These are phyloP conservation scores for Tylopilus plumbeoviolaceoides DNA, from an alignment of 768 basidiomycete genomes.

Conservation along the genomic window DNA sequence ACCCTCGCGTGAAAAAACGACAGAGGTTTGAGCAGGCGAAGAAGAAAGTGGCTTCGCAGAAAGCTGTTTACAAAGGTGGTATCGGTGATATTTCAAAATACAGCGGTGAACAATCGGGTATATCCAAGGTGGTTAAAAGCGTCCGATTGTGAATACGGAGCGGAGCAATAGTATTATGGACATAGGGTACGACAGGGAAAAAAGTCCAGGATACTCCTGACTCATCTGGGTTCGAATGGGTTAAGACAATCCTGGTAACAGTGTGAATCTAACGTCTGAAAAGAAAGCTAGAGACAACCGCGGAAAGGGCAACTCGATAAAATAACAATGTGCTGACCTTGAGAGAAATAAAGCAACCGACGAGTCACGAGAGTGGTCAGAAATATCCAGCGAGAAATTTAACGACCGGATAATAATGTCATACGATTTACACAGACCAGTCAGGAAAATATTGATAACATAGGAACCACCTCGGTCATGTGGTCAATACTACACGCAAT, in stretches of 20 bases:
- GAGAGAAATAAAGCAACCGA: neutral
- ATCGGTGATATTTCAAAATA: slow-evolving; percentile 69
- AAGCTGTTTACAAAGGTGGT: slow-evolving; percentile 91
- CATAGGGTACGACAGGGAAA: slow-evolving; percentile 9
- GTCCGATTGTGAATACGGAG: slow-evolving; percentile 50
- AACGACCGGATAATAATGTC: slow-evolving; percentile 22
- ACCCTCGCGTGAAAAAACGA: slow-evolving; percentile 97
- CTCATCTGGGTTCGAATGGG: slow-evolving; percentile 12
- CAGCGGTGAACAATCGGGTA: slow-evolving; percentile 90
- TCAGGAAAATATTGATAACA: slow-evolving; percentile 23
- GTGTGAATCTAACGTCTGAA: slow-evolving; percentile 13
- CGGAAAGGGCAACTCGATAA: slow-evolving; percentile 1
- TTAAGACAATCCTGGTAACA: slow-evolving; percentile 3
- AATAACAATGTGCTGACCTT: slow-evolving; percentile 19
- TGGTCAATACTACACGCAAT: slow-evolving; percentile 23
- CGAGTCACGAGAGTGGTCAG: slow-evolving; percentile 4
- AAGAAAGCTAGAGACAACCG: slow-evolving; percentile 3
- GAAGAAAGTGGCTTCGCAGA: slow-evolving; percentile 85
- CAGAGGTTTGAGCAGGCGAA: slow-evolving; percentile 92
- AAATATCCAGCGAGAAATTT: slow-evolving; percentile 10
- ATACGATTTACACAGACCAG: slow-evolving; percentile 21
- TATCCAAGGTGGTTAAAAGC: slow-evolving; percentile 86
- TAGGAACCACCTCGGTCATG: slow-evolving; percentile 11
- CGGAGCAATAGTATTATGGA: neutral
- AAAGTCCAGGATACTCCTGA: slow-evolving; percentile 3